Evolutionary conservation across 1,284 basidiomycete genomes (phyloP).

Genomic region (Paramarasmius palmivorus): DNA sequence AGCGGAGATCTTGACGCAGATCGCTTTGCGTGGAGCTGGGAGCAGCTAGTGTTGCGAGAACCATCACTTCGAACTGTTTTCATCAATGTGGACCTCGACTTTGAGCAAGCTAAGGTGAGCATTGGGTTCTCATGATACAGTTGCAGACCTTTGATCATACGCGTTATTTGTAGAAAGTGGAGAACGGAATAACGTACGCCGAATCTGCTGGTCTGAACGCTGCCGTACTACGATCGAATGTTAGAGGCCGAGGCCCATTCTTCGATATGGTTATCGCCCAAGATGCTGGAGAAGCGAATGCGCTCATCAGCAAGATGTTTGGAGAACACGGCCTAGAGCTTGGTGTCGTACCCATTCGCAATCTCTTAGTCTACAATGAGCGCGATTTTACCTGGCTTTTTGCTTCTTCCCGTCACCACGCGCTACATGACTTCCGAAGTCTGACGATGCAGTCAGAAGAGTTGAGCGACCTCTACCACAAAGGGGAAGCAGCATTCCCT

Average conservation of each 20-base stretch:
- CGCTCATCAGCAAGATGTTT: neutral
- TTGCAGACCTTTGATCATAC: neutral
- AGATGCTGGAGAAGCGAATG: neutral
- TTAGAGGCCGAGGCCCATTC: neutral
- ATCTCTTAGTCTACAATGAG: constrained; percentile 1
- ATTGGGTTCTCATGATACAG: neutral
- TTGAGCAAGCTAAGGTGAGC: neutral
- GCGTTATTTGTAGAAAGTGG: neutral
- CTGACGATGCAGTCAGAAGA: neutral
- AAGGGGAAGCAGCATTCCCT: constrained; percentile 1
- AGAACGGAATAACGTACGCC: neutral
- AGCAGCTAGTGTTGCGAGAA: constrained; percentile 6
- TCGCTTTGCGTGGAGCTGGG: constrained; percentile 5
- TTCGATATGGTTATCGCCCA: neutral
- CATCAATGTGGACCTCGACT: neutral
- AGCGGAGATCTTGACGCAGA: constrained; percentile 5
- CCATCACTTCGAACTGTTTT: constrained; percentile 9
- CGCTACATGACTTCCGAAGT: constrained; percentile 3
- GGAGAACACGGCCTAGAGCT: constrained; percentile 4
- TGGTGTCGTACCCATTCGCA: constrained; percentile 2
- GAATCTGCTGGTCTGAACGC: neutral
- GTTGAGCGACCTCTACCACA: constrained; percentile 1
- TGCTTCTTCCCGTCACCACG: constrained; percentile 6
- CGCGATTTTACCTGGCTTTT: constrained; percentile 1
- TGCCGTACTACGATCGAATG: neutral